Percentiles rank a stretch among this genome's conserved stretches.
These are phyloP conservation scores for Candida mattraensis DNA, from an alignment of 805 yeast species.

Conservation along the genomic window DNA sequence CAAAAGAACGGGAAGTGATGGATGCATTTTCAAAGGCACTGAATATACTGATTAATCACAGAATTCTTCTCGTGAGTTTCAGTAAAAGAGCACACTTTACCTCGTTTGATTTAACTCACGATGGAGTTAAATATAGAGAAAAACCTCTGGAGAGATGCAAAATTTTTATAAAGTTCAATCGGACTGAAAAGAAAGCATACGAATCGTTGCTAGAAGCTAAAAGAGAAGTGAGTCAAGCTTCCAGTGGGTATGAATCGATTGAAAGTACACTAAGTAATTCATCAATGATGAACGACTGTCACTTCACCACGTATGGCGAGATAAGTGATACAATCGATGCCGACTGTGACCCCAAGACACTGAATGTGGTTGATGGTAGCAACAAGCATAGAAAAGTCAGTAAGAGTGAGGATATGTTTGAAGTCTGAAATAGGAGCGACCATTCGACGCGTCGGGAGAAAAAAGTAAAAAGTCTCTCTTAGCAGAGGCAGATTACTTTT, in stretches of 20 bases:
- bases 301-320: conserved; percentile 1
- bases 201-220: conserved; percentile 10
- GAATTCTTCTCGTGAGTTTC: conserved; percentile 14
- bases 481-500: background rate
- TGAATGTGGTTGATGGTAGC: too few relatives aligned
- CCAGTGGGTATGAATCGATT: conserved; percentile 9
- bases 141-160: conserved; percentile 14
- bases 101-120: conserved; percentile 12
- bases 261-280: conserved; percentile 13
- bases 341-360: conserved; percentile 3
- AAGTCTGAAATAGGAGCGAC: conserved; percentile 8
- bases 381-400: conserved; percentile 21
- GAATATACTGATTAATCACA: conserved; percentile 20
- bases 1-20: conserved; percentile 1
- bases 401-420: conserved; percentile 23
- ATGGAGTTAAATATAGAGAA: conserved; percentile 18
- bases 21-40: conserved; percentile 17
- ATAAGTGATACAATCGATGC: conserved; percentile 5
- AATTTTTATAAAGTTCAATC: conserved; percentile 14
- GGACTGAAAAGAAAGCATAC: conserved; percentile 2
- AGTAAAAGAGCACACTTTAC: conserved; percentile 13
- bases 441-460: conserved; percentile 1
- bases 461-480: background rate
- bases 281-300: conserved; percentile 8
- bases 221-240: background rate